These are phyloP conservation scores for Leptosphaerulina australis DNA, from an alignment of 2,329 filamentous ascomycete species.

Conservation along the genomic window DNA sequence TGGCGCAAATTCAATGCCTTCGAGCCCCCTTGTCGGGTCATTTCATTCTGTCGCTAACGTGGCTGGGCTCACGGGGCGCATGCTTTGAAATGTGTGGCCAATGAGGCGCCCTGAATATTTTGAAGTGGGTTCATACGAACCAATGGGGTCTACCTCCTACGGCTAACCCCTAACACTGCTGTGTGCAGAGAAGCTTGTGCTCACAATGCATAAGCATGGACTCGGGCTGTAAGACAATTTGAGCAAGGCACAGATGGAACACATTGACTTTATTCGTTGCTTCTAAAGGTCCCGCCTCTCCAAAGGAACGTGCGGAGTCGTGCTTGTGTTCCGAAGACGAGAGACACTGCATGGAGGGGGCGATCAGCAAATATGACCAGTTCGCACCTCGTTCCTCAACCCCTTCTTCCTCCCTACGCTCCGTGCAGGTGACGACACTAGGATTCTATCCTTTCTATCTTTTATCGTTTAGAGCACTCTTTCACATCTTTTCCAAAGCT, in stretches of 20 bases:
- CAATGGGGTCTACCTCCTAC: slow-evolving; percentile 19
- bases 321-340: slow-evolving; percentile 33
- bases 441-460: slow-evolving; percentile 24
- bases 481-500: slow-evolving; percentile 19
- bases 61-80: slow-evolving; percentile 30
- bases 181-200: slow-evolving; percentile 42
- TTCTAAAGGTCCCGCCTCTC: slow-evolving; percentile 33
- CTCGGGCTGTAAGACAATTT: slow-evolving; percentile 39
- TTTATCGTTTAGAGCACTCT: slow-evolving; percentile 15
- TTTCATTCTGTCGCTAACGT: slow-evolving; percentile 34
- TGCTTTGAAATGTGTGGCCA: slow-evolving; percentile 31
- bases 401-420: slow-evolving; percentile 34
- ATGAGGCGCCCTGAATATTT: slow-evolving; percentile 17
- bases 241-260: slow-evolving; percentile 34
- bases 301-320: slow-evolving; percentile 39
- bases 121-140: slow-evolving; percentile 17
- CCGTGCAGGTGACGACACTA: slow-evolving; percentile 36
- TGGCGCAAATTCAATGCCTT: slow-evolving; percentile 14
- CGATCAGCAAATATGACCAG: slow-evolving; percentile 44
- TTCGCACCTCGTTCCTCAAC: slow-evolving; percentile 31
- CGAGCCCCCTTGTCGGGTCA: slow-evolving; percentile 29
- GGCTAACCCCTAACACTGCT: slow-evolving; percentile 26
- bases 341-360: slow-evolving; percentile 36
- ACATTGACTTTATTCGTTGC: slow-evolving; percentile 37
- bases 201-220: slow-evolving; percentile 42